Evolutionary conservation across 345 rosid species (phyloP).

Genomic region (Angophora floribunda): DNA sequence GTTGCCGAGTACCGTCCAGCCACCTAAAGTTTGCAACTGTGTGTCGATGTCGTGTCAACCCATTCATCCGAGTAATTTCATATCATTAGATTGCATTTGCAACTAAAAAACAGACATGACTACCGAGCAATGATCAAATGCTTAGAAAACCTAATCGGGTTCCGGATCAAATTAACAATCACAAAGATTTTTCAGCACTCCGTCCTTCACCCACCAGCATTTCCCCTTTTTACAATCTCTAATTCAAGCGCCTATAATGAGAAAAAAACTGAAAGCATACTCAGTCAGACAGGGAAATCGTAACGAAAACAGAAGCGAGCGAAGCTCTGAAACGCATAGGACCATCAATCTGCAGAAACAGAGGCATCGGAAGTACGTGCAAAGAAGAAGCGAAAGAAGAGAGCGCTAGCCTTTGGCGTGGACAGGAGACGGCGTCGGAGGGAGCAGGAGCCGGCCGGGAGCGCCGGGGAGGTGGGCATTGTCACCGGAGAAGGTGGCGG

Average conservation of each 20-base stretch:
- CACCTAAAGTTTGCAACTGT: too few relatives aligned
- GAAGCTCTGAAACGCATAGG: background rate
- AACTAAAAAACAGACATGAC: background rate
- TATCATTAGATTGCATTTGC: background rate
- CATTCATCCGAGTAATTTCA: too few relatives aligned
- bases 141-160: background rate
- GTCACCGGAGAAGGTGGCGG: slow-evolving; percentile 17
- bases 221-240: background rate
- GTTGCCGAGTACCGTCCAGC: too few relatives aligned
- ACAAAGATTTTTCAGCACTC: background rate
- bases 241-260: background rate
- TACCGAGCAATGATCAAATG: background rate
- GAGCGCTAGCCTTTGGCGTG: slow-evolving; percentile 25
- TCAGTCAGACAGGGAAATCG: background rate
- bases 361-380: too few relatives aligned
- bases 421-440: slow-evolving; percentile 17
- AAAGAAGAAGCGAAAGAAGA: background rate
- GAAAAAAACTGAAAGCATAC: background rate
- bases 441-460: slow-evolving; percentile 7
- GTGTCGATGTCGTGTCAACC: too few relatives aligned
- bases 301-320: background rate
- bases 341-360: background rate
- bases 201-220: background rate
- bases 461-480: slow-evolving; percentile 7
- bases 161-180: background rate